Conservation (phyloP, 164 flowering plant species). For the Magnolia changhungtana region DNA sequence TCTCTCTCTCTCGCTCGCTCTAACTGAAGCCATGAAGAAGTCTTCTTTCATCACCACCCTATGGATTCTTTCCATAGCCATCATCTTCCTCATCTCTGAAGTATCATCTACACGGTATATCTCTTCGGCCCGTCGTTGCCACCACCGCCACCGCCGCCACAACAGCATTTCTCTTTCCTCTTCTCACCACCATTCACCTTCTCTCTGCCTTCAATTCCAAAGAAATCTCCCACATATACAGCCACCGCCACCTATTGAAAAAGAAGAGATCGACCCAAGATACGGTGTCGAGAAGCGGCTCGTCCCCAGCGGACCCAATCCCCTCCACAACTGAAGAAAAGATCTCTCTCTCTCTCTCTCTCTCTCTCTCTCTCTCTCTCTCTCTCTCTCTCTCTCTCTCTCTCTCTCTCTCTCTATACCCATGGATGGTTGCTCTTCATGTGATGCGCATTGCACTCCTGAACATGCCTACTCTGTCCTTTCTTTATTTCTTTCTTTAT, state of each 20-base stretch:
- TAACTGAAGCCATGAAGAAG: background rate
- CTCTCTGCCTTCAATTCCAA: constrained; percentile 35
- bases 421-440: background rate
- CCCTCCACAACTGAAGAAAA: constrained; percentile 65
- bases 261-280: constrained; percentile 65
- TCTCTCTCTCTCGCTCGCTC: background rate
- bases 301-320: constrained; percentile 87
- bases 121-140: constrained; percentile 4
- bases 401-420: background rate
- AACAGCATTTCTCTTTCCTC: constrained; percentile 12
- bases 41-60: background rate
- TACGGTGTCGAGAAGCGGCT: constrained; percentile 78
- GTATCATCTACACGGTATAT: background rate
- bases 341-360: background rate
- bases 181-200: constrained; percentile 7
- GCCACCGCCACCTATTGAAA: background rate
- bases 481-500: too few species aligned
- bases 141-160: constrained; percentile 11
- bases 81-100: background rate
- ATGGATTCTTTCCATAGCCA: background rate
- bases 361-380: background rate
- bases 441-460: background rate
- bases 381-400: background rate
- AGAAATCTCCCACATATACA: constrained; percentile 19
- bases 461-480: too few species aligned